These are phyloP conservation scores for Phialophora macrospora DNA, from an alignment of 2,329 filamentous ascomycete genomes.

Conservation along the genomic window DNA sequence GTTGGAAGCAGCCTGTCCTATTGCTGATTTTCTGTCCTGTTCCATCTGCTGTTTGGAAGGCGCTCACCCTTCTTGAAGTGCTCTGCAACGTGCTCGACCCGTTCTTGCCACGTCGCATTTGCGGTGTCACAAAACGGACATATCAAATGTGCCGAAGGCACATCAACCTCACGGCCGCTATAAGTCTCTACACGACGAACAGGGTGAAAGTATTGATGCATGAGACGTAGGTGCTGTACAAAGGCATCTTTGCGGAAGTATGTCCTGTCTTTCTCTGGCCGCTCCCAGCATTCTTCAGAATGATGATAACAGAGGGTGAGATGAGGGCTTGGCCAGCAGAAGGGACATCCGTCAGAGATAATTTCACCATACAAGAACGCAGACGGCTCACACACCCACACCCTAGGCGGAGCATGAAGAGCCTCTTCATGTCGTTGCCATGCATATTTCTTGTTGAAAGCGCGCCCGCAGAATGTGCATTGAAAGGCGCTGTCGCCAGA, in stretches of 20 bases:
- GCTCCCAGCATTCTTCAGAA: neutral
- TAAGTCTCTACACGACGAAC: neutral
- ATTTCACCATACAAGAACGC: neutral
- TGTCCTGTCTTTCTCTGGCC: slow-evolving; percentile 4
- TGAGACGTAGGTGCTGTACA: neutral
- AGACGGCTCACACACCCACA: slow-evolving; percentile 5
- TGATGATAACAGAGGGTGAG: neutral
- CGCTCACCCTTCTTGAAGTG: slow-evolving; percentile 3
- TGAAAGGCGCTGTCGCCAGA: neutral
- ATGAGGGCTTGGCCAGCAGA: neutral
- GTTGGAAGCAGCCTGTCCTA: neutral
- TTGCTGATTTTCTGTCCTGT: neutral
- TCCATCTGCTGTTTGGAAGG: neutral
- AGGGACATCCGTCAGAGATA: neutral
- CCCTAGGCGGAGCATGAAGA: neutral
- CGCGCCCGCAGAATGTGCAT: neutral
- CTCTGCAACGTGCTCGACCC: slow-evolving; percentile 3
- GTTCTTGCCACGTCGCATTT: neutral
- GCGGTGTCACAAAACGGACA: neutral
- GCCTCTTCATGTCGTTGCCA: slow-evolving; percentile 3
- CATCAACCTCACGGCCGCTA: neutral
- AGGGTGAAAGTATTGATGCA: neutral
- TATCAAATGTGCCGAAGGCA: neutral
- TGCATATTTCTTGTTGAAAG: neutral
- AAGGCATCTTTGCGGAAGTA: slow-evolving; percentile 4